phyloP scores from a whole-genome alignment of 768 basidiomycete species.

The Tylopilus vinaceipallidus region DNA sequence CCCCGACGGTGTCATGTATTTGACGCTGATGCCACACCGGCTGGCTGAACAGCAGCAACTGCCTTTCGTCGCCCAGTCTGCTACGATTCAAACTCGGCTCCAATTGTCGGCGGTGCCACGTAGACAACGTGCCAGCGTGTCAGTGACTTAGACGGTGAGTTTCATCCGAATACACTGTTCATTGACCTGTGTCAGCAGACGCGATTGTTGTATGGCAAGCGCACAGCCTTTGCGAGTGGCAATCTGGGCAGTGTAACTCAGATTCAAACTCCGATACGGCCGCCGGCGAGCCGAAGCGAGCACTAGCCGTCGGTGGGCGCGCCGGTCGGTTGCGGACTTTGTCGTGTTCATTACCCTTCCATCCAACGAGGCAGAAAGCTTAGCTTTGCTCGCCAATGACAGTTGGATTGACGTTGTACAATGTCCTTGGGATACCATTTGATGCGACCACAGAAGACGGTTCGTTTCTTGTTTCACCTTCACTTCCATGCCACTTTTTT shows the following conservation, averaged over 20 bases:
- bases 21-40: no score
- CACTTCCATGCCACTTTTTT: not conserved
- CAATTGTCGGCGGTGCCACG: no score
- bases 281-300: not conserved
- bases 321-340: not conserved
- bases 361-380: not conserved
- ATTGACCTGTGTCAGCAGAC: no score
- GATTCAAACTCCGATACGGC: not conserved
- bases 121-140: no score
- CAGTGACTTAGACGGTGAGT: no score
- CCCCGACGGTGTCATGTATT: no score
- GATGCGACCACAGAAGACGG: conserved; percentile 53
- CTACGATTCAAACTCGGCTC: no score
- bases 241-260: no score
- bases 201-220: no score
- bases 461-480: conserved; percentile 24
- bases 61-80: no score
- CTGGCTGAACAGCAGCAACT: no score
- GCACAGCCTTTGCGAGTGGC: not conserved
- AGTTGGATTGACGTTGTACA: conserved; percentile 36
- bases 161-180: no score
- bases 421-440: conserved; percentile 45
- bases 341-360: not conserved
- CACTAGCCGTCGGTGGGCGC: not conserved
- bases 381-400: conserved; percentile 22